A percentile compares a stretch with the other conserved stretches of the same genome.
These are phyloP conservation scores for Silybum marianum DNA, from an alignment of 129 eudicot genomes.

Conservation along the genomic window DNA sequence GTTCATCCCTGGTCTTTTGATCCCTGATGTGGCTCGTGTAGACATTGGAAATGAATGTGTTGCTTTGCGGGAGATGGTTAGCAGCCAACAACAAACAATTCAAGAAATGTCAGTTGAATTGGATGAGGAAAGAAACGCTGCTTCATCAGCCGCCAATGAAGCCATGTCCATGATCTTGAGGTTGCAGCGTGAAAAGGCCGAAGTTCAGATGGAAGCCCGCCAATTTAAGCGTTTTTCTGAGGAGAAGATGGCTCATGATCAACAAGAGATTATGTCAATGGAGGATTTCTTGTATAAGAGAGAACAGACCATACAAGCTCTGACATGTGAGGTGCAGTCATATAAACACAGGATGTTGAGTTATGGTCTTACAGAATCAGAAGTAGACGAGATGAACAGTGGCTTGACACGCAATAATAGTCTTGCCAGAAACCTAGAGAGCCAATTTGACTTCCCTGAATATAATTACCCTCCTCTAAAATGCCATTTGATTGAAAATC, in stretches of 20 bases:
- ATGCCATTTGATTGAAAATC: conserved; percentile 65
- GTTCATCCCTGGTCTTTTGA: conserved; percentile 50
- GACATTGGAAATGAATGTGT: conserved; percentile 71
- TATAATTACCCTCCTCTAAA: conserved; percentile 71
- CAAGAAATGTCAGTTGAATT: conserved; percentile 65
- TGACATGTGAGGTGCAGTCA: conserved; percentile 73
- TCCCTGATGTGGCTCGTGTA: conserved; percentile 68
- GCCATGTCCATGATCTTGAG: conserved; percentile 98
- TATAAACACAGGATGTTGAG: conserved; percentile 89
- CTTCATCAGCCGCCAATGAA: conserved; percentile 89
- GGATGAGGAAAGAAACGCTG: conserved; percentile 93
- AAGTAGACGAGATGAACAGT: conserved; percentile 56
- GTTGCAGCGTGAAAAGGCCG: conserved; percentile 93
- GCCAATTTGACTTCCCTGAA: conserved; percentile 50
- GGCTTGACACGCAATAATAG: conserved; percentile 42
- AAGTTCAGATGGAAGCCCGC: conserved; percentile 83
- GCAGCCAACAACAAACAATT: conserved; percentile 69
- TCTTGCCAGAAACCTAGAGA: conserved; percentile 26
- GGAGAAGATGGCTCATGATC: conserved; percentile 94
- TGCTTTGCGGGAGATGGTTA: conserved; percentile 75
- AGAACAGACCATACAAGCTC: conserved; percentile 75
- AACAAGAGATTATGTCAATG: conserved; percentile 58
- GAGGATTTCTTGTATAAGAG: conserved; percentile 79
- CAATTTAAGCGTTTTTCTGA: conserved; percentile 87
- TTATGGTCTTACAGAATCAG: conserved; percentile 78